A percentile compares a stretch with the other conserved stretches of the same genome.
Evolutionary conservation across 1,284 basidiomycete species (phyloP).

Genomic region (Irpex sp.): DNA sequence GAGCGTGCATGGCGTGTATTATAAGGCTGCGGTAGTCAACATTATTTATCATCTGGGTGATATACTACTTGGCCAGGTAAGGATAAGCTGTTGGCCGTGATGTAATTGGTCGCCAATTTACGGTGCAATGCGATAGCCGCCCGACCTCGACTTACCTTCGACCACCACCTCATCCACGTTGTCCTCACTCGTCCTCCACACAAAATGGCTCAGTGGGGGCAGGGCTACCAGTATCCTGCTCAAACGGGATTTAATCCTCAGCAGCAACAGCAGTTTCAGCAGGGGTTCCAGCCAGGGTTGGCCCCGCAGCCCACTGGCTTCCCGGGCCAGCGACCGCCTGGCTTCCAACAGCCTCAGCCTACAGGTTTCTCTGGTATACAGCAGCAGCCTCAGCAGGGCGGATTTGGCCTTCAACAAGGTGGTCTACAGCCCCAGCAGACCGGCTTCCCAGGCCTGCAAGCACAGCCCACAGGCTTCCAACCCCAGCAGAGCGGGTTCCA

Average conservation of each 20-base stretch:
- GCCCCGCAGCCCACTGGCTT: slow-evolving; percentile 39
- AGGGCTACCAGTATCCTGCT: slow-evolving; percentile 55
- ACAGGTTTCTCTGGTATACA: slow-evolving; percentile 31
- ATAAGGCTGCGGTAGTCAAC: no score
- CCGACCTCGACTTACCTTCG: slow-evolving; percentile 1
- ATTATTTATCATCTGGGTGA: no score
- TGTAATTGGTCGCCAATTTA: not conserved
- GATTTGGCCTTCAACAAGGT: slow-evolving; percentile 37
- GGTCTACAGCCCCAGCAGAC: slow-evolving; percentile 41
- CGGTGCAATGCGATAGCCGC: not conserved
- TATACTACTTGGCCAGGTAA: no score
- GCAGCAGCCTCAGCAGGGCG: slow-evolving; percentile 25
- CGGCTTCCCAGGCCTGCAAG: slow-evolving; percentile 41
- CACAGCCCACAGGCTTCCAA: slow-evolving; percentile 28
- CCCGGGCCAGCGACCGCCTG: slow-evolving; percentile 29
- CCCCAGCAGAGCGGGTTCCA: slow-evolving; percentile 37
- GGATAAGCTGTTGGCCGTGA: not conserved
- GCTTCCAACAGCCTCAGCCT: slow-evolving; percentile 37
- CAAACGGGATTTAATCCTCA: slow-evolving; percentile 56
- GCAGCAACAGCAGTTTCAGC: slow-evolving; percentile 31
- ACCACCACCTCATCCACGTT: slow-evolving; percentile 1
- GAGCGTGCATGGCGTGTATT: no score
- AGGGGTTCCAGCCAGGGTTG: slow-evolving; percentile 28
- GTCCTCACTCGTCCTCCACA: slow-evolving; percentile 1
- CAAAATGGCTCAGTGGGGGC: slow-evolving; percentile 60